phyloP scores from a whole-genome alignment of 495 filamentous ascomycete genomes.

The Neurospora sp. region DNA sequence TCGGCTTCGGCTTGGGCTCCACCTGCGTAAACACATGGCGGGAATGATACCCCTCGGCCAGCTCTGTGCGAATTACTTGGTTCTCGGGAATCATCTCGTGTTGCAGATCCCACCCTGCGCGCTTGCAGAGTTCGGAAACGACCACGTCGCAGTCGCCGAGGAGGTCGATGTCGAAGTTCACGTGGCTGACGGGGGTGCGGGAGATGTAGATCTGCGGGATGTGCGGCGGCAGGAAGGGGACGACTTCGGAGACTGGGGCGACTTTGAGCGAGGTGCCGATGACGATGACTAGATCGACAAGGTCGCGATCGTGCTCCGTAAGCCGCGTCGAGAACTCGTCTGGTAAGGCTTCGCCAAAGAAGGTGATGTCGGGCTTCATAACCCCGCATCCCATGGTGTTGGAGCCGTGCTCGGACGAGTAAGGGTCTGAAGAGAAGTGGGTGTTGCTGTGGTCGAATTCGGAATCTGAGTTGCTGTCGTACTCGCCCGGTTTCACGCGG shows the following conservation, averaged over 20 bases:
- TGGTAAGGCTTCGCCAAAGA: constrained; percentile 88
- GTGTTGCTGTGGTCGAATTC: constrained; percentile 53
- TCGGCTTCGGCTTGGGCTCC: neutral
- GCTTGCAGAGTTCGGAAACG: constrained; percentile 77
- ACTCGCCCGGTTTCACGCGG: constrained; percentile 43
- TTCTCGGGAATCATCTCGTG: constrained; percentile 75
- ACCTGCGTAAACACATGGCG: constrained; percentile 49
- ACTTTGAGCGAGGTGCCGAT: constrained; percentile 97
- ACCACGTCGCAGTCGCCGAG: constrained; percentile 90
- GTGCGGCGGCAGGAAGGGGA: constrained; percentile 61
- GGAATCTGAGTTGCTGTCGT: constrained; percentile 62
- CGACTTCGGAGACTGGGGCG: constrained; percentile 86
- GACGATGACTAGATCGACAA: constrained; percentile 86
- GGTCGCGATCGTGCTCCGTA: constrained; percentile 63
- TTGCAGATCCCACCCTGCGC: constrained; percentile 77
- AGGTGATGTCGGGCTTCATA: constrained; percentile 99
- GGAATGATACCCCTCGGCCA: constrained; percentile 54
- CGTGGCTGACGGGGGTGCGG: constrained; percentile 78
- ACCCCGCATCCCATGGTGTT: constrained; percentile 45
- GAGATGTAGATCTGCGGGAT: constrained; percentile 94
- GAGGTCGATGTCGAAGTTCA: constrained; percentile 91
- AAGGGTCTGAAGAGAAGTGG: constrained; percentile 26
- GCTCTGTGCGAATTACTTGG: constrained; percentile 46
- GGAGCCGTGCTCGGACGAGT: neutral
- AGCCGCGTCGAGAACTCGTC: constrained; percentile 76